Conservation (phyloP, 495 filamentous ascomycete species). For the Tuber aestivum region DNA sequence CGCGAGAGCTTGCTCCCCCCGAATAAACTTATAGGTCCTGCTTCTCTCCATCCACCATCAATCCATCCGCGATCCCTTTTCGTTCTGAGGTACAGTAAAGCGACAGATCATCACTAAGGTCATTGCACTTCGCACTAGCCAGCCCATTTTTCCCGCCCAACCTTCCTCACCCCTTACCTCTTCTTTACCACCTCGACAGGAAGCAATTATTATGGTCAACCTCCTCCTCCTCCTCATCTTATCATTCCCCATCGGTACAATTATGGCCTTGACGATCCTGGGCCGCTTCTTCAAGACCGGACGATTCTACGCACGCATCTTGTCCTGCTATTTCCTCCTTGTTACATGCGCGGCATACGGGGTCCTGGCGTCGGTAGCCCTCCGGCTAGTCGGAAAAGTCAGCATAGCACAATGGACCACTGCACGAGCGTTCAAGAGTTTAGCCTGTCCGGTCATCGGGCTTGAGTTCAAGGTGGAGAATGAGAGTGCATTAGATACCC, state of each 20-base stretch:
- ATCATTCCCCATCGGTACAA: slow-evolving; percentile 34
- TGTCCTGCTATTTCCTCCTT: slow-evolving; percentile 66
- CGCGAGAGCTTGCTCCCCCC: not conserved
- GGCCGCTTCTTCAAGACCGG: slow-evolving; percentile 38
- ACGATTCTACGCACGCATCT: slow-evolving; percentile 62
- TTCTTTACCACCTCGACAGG: not conserved
- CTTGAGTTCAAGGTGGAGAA: slow-evolving; percentile 71
- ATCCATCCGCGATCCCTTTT: not conserved
- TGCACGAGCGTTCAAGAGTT: slow-evolving; percentile 71
- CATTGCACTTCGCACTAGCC: not conserved
- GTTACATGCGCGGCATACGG: slow-evolving; percentile 67
- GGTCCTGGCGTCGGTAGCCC: slow-evolving; percentile 62
- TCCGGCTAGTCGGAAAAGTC: slow-evolving; percentile 65
- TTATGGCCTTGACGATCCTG: slow-evolving; percentile 38
- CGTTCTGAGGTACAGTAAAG: not conserved
- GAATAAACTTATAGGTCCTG: not conserved
- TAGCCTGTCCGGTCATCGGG: slow-evolving; percentile 69
- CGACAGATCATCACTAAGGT: not conserved
- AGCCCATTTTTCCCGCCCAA: slow-evolving; percentile 43
- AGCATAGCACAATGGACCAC: slow-evolving; percentile 80
- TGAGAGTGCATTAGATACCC: slow-evolving; percentile 56
- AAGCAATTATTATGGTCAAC: slow-evolving; percentile 28
- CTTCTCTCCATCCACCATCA: not conserved
- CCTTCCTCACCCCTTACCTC: not conserved
- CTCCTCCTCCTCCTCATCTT: slow-evolving; percentile 32